These are phyloP conservation scores for Chaetomidium leptoderma DNA, from an alignment of 495 filamentous ascomycete species.

Conservation along the genomic window DNA sequence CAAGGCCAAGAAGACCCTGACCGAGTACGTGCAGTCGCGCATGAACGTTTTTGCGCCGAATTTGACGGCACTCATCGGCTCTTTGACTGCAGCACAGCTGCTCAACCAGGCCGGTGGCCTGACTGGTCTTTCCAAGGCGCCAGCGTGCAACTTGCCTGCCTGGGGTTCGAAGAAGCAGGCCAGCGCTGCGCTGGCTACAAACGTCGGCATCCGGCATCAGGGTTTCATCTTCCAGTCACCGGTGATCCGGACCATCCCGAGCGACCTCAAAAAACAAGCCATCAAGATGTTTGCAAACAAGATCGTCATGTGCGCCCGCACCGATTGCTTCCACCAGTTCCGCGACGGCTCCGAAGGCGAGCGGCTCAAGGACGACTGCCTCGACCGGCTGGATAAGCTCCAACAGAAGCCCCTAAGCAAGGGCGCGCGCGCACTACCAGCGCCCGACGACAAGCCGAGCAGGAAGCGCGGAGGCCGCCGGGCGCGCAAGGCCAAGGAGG, in stretches of 20 bases:
- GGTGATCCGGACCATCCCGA: conserved; percentile 76
- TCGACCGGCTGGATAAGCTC: conserved; percentile 87
- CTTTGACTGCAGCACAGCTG: conserved; percentile 91
- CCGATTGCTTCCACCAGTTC: conserved; percentile 79
- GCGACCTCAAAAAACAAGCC: conserved; percentile 85
- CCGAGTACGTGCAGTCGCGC: conserved; percentile 92
- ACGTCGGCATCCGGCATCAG: conserved; percentile 85
- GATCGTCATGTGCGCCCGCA: conserved; percentile 82
- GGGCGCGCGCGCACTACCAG: conserved; percentile 80
- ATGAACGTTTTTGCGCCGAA: conserved; percentile 97
- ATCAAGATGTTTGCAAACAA: conserved; percentile 95
- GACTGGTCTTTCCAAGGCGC: conserved; percentile 82
- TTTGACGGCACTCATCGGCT: conserved; percentile 85
- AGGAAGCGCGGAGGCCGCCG: conserved; percentile 89
- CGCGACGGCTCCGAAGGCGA: conserved; percentile 80
- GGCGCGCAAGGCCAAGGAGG: conserved; percentile 94
- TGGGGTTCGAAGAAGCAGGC: conserved; percentile 84
- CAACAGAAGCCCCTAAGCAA: conserved; percentile 92
- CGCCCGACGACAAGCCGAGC: conserved; percentile 91
- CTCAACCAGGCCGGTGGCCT: conserved; percentile 91
- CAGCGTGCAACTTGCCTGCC: conserved; percentile 85
- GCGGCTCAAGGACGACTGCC: conserved; percentile 76
- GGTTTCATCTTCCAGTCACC: conserved; percentile 91
- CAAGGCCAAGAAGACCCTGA: conserved; percentile 78
- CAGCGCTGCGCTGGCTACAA: conserved; percentile 84